Base-by-base conservation (phyloP, 257 asterid species). In the Lavandula angustifolia region DNA sequence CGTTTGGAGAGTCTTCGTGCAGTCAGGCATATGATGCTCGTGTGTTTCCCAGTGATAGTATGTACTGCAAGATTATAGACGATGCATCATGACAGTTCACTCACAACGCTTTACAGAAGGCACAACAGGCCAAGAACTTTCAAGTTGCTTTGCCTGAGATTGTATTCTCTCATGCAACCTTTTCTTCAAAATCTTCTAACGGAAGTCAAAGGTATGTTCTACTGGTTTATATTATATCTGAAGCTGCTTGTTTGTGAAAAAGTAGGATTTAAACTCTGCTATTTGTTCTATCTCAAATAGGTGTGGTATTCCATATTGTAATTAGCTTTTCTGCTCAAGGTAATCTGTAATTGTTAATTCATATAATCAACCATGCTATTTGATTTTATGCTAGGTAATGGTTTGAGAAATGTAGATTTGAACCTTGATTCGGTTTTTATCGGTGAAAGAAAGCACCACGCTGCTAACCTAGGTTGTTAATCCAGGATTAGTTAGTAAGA, bases 1-100 rank as follows among this genome's bases (percentile, higher is more conserved):
- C 88, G 3, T 72, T 76, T 9, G 63, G 68, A 66, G 87, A 80
- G 56, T 69, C 87, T 47, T 71, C 80, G 6, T 82, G 89, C 71
- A 72, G 79, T 54, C 76, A 82, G 50, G 72, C 78, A 35, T 79
- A 68, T 60, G 81, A 76, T 58, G 78, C 75, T 27, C 78, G 67
- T 68, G 40, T 68, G 31, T 54, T 74, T 35, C 78, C 72, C 59
- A 67, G 40, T 67, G 80, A 72, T 52, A 75, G 60, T 50, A 46
- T 71, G 75, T 62, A 66, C 54, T 70, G 40, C 75, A 72, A 65
- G 74, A 67, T 72, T 71, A 78, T 81, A 62, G 75, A 78, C 55
- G 70, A 75, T 42, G 33, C 74, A 14, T 66, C 68, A 4, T 60
- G 37, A 70, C 52, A 69, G 74, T 72, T 47, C 41, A 53, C 55